Percentiles rank a stretch among this genome's conserved stretches.
Evolutionary conservation across 768 basidiomycete genomes (phyloP).

Genomic region (Clathrus columnatus): DNA sequence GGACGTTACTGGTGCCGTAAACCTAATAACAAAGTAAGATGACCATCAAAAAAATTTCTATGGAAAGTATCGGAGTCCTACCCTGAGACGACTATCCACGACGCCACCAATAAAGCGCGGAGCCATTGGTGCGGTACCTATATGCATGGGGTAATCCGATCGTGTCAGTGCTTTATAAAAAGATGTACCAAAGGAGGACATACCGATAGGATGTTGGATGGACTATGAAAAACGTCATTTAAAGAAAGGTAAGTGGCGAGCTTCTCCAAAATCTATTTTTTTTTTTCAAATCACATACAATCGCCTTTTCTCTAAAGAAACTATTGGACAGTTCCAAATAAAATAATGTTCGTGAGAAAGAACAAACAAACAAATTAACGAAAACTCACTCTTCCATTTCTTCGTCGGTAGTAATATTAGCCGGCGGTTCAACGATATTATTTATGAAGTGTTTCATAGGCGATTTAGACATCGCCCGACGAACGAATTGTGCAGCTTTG

Average conservation of each 20-base stretch:
- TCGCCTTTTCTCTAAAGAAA: not conserved
- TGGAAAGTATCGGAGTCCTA: too few relatives aligned
- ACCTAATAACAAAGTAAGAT: conserved; percentile 4
- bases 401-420: not conserved
- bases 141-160: not conserved
- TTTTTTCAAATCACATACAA: conserved; percentile 1
- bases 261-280: too few relatives aligned
- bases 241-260: not conserved
- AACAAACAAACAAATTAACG: not conserved
- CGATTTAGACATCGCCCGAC: not conserved
- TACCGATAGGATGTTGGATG: not conserved
- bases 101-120: not conserved
- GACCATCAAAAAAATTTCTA: not conserved
- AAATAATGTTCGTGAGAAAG: not conserved
- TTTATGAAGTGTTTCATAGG: not conserved
- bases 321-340: not conserved
- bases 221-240: not conserved
- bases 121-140: conserved; percentile 1
- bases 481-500: conserved; percentile 4
- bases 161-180: not conserved
- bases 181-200: not conserved
- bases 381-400: conserved; percentile 1
- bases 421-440: not conserved
- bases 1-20: conserved; percentile 15
- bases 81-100: not conserved